phyloP scores from a whole-genome alignment of 1,139 yeast species.

The Suhomyces guaymorum region DNA sequence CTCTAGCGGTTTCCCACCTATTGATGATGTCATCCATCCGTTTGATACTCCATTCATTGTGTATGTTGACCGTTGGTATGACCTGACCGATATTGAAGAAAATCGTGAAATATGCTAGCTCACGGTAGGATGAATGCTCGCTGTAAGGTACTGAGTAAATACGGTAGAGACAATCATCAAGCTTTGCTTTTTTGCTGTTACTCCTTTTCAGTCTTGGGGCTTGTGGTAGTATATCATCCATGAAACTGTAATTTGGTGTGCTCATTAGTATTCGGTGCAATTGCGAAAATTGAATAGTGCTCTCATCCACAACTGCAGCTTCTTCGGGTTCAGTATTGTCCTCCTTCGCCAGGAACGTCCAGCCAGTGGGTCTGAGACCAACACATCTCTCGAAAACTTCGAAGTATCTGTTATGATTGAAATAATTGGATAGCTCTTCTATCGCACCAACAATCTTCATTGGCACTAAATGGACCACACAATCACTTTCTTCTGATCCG shows the following conservation, averaged over 20 bases:
- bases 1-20: slow-evolving; percentile 40
- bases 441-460: slow-evolving; percentile 48
- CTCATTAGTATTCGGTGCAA: slow-evolving; percentile 20
- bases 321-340: slow-evolving; percentile 7
- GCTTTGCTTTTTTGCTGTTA: slow-evolving; percentile 21
- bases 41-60: slow-evolving; percentile 33
- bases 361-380: slow-evolving; percentile 82
- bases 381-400: slow-evolving; percentile 55
- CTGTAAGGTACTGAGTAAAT: slow-evolving; percentile 78
- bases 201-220: slow-evolving; percentile 21
- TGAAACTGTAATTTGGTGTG: slow-evolving; percentile 28
- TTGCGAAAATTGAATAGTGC: slow-evolving; percentile 4
- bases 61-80: slow-evolving; percentile 78
- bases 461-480: slow-evolving; percentile 72
- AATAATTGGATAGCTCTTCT: slow-evolving; percentile 48
- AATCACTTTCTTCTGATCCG: slow-evolving; percentile 41
- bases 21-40: slow-evolving; percentile 50
- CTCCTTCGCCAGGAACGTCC: slow-evolving; percentile 53
- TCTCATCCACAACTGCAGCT: slow-evolving; percentile 8
- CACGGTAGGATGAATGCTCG: slow-evolving; percentile 90
- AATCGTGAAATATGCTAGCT: slow-evolving; percentile 64
- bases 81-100: slow-evolving; percentile 51
- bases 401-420: slow-evolving; percentile 49
- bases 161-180: slow-evolving; percentile 37
- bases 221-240: slow-evolving; percentile 37